Base-by-base conservation (phyloP, 2,329 filamentous ascomycete species). In the Fusarium torulosum region DNA sequence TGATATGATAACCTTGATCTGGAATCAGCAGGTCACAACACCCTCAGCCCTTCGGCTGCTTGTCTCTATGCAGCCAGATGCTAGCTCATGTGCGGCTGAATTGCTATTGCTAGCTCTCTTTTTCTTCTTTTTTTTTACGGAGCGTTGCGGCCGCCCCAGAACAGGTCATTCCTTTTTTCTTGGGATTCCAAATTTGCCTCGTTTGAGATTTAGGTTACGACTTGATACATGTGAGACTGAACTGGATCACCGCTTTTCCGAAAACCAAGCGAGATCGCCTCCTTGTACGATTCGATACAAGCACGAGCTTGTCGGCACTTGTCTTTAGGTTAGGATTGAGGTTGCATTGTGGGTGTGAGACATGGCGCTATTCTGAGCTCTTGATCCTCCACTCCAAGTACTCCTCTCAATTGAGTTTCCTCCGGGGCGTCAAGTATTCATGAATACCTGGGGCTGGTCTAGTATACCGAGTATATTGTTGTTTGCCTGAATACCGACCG, bases 1-100 rank as follows among this genome's bases (percentile, higher is more conserved):
- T 53, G 59, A 67, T 68, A 64, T 52, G 65, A 66, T 66, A 67
- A 68, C 53, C n/a, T 67, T 67, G 64, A 68, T 68, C 54, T 40
- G 49, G 14, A 55, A 50, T 33, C 33, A 17, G 49, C 19, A 38
- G 49, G 47, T 38, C 53, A 49, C 19, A 7, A 37, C 35, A 37
- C n/a, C 25, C 54, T 37, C 50, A 33, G 35, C 15, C 9, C 37
- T 31, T 52, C 46, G 29, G 45, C 38, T 42, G 45, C 46, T 66
- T 44, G 20, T 20, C 29, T 46, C 21, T 21, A 37, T 42, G 38
- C 35, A 49, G 25, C 33, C 50, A 27, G 35, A 20, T 43, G 50
- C 17, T 42, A 27, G 55, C 9, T 35, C 14, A 4, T 35, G 33
- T 52, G 63, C 50, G 50, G 55, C 62, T 66, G 62, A 61, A 56